phyloP scores from a whole-genome alignment of 495 filamentous ascomycete genomes.

The Cercophora samala region DNA sequence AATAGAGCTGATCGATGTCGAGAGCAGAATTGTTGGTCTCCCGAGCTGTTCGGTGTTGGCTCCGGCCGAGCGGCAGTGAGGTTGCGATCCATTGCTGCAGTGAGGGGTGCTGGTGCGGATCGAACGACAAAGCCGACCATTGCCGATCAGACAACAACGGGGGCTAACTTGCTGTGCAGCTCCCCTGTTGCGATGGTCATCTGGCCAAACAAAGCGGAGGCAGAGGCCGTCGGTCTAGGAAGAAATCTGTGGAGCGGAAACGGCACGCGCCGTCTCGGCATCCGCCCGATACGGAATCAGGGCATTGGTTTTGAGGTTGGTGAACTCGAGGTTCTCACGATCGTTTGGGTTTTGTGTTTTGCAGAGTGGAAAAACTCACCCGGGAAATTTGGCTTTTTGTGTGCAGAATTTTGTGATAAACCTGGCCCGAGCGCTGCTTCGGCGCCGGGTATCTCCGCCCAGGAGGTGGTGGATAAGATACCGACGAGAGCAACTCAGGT shows the following conservation, averaged over 20 bases:
- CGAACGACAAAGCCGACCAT: conserved; percentile 35
- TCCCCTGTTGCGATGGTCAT: conserved; percentile 15
- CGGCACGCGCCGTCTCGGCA: neutral
- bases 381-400: conserved; percentile 11
- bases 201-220: conserved; percentile 9
- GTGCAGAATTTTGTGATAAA: conserved; percentile 8
- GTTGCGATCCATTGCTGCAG: conserved; percentile 2
- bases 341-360: neutral
- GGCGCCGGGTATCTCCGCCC: neutral
- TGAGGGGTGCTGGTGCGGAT: conserved; percentile 12
- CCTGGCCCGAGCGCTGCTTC: conserved; percentile 14
- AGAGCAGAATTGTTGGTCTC: neutral
- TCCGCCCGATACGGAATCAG: no score
- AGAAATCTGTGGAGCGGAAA: conserved; percentile 11
- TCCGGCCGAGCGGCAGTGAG: conserved; percentile 13
- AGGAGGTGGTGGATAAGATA: neutral
- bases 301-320: neutral
- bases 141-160: conserved; percentile 32
- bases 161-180: conserved; percentile 15
- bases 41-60: neutral
- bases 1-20: neutral
- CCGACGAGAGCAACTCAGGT: no score
- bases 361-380: conserved; percentile 5
- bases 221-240: neutral
- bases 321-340: neutral